phyloP scores from a whole-genome alignment of 805 yeast species.

The Saturnispora gosingensis region DNA sequence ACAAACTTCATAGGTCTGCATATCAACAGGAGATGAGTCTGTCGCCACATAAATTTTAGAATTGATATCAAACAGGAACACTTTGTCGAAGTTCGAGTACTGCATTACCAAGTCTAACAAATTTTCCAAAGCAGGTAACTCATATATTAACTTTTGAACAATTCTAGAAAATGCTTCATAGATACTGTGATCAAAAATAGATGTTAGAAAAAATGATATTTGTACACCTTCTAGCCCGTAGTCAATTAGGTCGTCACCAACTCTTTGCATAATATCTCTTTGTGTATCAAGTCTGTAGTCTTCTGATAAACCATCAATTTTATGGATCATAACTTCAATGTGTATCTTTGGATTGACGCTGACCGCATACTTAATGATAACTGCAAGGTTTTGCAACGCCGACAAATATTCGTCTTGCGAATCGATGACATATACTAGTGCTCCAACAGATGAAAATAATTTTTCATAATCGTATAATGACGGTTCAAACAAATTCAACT shows the following conservation, averaged over 20 bases:
- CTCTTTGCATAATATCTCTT: conserved; percentile 91
- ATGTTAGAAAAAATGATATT: conserved; percentile 82
- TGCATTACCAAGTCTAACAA: conserved; percentile 82
- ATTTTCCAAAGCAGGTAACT: conserved; percentile 79
- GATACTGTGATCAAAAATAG: conserved; percentile 91
- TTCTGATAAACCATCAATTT: conserved; percentile 90
- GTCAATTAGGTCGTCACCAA: conserved; percentile 86
- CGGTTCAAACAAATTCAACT: conserved; percentile 80
- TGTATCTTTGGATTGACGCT: conserved; percentile 76
- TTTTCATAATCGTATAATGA: conserved; percentile 62
- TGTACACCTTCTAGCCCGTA: conserved; percentile 87
- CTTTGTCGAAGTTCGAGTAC: conserved; percentile 86
- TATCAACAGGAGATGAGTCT: conserved; percentile 91
- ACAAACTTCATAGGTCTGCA: conserved; percentile 91
- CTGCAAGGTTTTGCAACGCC: conserved; percentile 80
- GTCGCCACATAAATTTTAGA: conserved; percentile 94
- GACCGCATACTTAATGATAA: conserved; percentile 81
- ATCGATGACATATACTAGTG: conserved; percentile 89
- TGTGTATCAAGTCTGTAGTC: conserved; percentile 93
- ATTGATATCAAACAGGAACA: conserved; percentile 83
- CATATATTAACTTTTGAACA: conserved; percentile 84
- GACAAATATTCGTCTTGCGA: conserved; percentile 91
- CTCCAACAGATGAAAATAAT: conserved; percentile 74
- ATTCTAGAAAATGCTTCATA: conserved; percentile 93
- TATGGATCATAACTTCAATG: conserved; percentile 89